Conservation (phyloP, 1,284 basidiomycete species). For the Trichosporon asahii region DNA sequence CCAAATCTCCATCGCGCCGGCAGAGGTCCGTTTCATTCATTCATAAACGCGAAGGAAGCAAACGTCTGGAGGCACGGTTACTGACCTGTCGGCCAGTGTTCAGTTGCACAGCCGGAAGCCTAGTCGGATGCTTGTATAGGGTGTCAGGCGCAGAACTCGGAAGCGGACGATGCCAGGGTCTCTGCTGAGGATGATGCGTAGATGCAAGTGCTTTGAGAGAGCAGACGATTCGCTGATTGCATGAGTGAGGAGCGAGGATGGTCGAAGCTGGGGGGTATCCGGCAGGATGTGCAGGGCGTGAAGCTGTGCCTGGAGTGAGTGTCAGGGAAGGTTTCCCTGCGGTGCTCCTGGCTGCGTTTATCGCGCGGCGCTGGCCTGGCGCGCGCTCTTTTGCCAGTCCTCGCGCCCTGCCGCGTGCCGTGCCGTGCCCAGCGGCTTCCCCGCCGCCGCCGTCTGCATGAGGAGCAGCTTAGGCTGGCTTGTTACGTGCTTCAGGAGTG, state of each 20-base stretch:
- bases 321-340: neutral
- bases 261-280: neutral
- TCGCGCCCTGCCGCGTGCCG: neutral
- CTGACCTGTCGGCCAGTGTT: neutral
- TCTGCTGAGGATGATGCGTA: neutral
- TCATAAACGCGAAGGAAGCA: neutral
- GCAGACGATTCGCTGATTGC: neutral
- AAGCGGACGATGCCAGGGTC: neutral
- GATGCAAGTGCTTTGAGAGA: neutral
- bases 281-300: neutral
- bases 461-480: neutral
- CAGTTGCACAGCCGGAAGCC: neutral
- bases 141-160: no score
- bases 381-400: neutral
- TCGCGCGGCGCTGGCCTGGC: neutral
- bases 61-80: neutral
- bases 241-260: neutral
- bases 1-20: no score
- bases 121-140: neutral
- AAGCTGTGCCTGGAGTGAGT: neutral
- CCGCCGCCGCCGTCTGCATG: no score
- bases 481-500: neutral
- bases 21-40: neutral
- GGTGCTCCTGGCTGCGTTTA: conserved; percentile 1
- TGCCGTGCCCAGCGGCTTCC: no score